Percentiles rank a stretch among this genome's conserved stretches.
Evolutionary conservation across 192 early-diverging fungal genomes (phyloP).

Genomic region (Haplosporangium gracile): DNA sequence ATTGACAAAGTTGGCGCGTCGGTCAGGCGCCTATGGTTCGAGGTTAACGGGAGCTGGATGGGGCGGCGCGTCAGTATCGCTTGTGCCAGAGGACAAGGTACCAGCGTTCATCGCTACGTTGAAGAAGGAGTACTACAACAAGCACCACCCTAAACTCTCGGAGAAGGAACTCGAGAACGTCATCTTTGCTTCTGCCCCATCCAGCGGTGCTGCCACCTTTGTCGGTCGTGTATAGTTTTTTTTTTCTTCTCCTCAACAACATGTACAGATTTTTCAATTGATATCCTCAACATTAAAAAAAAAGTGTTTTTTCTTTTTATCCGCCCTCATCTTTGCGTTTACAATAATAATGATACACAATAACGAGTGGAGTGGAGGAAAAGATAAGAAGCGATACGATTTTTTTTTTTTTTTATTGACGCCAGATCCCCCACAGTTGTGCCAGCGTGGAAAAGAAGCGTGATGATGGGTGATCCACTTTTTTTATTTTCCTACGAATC

Average conservation of each 20-base stretch:
- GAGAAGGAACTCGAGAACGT: slow-evolving; percentile 63
- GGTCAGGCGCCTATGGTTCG: slow-evolving; percentile 82
- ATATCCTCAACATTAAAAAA: not conserved
- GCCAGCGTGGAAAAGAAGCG: no score
- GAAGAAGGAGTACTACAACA: slow-evolving; percentile 75
- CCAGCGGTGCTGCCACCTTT: slow-evolving; percentile 63
- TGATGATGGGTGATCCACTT: not conserved
- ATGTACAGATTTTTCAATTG: not conserved
- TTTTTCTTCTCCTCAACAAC: not conserved
- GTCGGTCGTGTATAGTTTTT: slow-evolving; percentile 36
- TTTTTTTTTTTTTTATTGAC: no score
- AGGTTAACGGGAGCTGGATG: slow-evolving; percentile 95
- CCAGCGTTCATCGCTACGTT: slow-evolving; percentile 71
- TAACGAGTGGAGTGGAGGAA: not conserved
- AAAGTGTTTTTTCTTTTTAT: not conserved
- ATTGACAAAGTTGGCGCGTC: slow-evolving; percentile 72
- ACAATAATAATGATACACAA: not conserved
- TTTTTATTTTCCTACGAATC: not conserved
- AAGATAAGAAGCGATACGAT: not conserved
- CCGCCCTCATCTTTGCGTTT: no score
- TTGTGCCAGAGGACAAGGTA: slow-evolving; percentile 66
- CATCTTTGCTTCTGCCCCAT: slow-evolving; percentile 66
- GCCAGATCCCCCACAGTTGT: no score
- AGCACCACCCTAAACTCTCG: slow-evolving; percentile 64
- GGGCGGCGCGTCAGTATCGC: slow-evolving; percentile 68